Percentiles rank a stretch among this genome's conserved stretches.
Evolutionary conservation across 1,139 yeast species (phyloP).

Genomic region (Magnusiomyces paraingens): DNA sequence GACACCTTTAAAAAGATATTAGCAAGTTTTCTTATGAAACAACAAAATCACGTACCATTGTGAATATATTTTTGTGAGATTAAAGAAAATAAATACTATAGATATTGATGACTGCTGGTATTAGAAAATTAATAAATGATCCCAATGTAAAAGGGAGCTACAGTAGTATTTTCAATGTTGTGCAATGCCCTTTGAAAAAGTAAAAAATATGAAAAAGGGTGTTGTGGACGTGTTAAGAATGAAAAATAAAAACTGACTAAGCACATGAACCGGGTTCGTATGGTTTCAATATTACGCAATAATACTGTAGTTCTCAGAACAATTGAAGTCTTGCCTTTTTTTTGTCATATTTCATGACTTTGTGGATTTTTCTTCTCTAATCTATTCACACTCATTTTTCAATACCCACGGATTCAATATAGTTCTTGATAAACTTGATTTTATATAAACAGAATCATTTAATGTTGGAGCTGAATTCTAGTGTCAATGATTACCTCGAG

Average conservation of each 20-base stretch:
- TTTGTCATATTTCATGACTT: no score
- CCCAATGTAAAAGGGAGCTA: not conserved
- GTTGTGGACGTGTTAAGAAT: not conserved
- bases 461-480: conserved; percentile 45
- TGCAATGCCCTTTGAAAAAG: no score
- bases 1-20: conserved; percentile 24
- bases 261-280: not conserved
- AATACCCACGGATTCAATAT: no score
- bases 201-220: not conserved
- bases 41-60: not conserved
- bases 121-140: not conserved
- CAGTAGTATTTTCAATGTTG: not conserved
- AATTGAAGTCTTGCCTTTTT: no score
- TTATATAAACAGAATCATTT: not conserved
- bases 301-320: no score
- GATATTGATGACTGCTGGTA: not conserved
- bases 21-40: not conserved
- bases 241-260: not conserved
- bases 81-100: not conserved
- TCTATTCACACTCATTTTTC: no score
- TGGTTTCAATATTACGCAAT: not conserved
- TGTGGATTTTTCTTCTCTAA: no score
- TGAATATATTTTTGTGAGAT: not conserved
- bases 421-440: not conserved
- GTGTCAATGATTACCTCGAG: conserved; percentile 85